Percentiles rank a stretch among this genome's conserved stretches.
Evolutionary conservation across 805 yeast genomes (phyloP).

Genomic region (Saccharomycopsis sp.): DNA sequence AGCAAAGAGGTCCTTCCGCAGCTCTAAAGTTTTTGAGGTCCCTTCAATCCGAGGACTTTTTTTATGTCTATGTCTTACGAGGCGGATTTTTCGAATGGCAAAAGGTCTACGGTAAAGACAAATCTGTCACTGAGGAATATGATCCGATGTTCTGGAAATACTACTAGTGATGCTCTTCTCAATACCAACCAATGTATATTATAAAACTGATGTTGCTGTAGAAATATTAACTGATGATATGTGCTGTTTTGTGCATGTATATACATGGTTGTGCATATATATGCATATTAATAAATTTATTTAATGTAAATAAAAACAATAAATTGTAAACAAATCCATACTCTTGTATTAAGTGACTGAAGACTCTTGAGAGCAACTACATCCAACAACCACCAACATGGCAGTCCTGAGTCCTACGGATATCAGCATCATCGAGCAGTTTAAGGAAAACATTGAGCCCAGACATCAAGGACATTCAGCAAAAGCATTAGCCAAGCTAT

Average conservation of each 20-base stretch:
- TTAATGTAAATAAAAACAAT: not conserved
- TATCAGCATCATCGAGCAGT: constrained; percentile 45
- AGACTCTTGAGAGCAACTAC: too few species aligned
- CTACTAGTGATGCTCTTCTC: constrained; percentile 2
- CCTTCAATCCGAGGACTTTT: constrained; percentile 23
- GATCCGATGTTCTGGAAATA: constrained; percentile 38
- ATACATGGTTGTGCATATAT: not conserved
- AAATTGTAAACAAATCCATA: not conserved
- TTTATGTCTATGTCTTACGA: constrained; percentile 57
- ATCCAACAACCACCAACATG: not conserved
- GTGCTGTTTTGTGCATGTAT: not conserved
- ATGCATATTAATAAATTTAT: not conserved
- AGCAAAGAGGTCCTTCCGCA: constrained; percentile 86
- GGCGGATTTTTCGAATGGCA: constrained; percentile 93
- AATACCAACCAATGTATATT: not conserved
- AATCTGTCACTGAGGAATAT: constrained; percentile 54
- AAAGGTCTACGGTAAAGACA: constrained; percentile 60
- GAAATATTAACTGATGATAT: not conserved
- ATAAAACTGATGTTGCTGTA: not conserved
- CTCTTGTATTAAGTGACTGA: too few species aligned
- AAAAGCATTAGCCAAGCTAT: constrained; percentile 41
- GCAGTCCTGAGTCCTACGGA: constrained; percentile 23
- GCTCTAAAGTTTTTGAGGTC: constrained; percentile 51
- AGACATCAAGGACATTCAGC: constrained; percentile 65
- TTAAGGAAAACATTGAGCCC: constrained; percentile 75